Conservation (phyloP, 768 basidiomycete species). For the Rubroboletus pulcherrimus region DNA sequence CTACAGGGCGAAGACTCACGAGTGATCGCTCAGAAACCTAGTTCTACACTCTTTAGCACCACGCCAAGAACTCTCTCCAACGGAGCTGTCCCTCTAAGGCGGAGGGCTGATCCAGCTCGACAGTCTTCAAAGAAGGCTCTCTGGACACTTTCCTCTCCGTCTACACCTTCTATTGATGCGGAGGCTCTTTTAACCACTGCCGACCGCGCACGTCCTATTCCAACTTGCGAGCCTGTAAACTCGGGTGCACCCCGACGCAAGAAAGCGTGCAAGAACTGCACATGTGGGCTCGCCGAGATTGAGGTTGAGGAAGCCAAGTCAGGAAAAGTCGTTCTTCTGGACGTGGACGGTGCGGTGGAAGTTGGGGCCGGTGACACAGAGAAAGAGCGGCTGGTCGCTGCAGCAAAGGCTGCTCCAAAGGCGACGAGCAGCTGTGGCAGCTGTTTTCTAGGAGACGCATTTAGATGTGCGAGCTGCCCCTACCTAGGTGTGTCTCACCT, state of each 20-base stretch:
- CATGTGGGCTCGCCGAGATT: constrained; percentile 93
- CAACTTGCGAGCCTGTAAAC: constrained; percentile 66
- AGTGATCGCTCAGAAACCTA: constrained; percentile 71
- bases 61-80: constrained; percentile 26
- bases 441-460: constrained; percentile 97
- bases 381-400: constrained; percentile 59
- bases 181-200: constrained; percentile 79
- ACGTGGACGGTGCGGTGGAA: constrained; percentile 54
- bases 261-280: constrained; percentile 94
- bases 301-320: constrained; percentile 74
- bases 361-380: constrained; percentile 55
- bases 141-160: constrained; percentile 75
- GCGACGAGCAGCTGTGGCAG: constrained; percentile 96
- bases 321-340: constrained; percentile 64
- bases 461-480: constrained; percentile 93
- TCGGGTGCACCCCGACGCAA: constrained; percentile 59
- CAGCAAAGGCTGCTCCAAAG: constrained; percentile 72
- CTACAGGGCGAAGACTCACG: constrained; percentile 35
- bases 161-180: constrained; percentile 74
- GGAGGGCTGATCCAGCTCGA: constrained; percentile 49
- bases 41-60: constrained; percentile 22
- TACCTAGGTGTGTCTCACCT: constrained; percentile 75
- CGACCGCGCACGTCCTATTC: constrained; percentile 76
- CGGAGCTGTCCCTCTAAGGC: constrained; percentile 46
- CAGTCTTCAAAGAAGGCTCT: constrained; percentile 82